phyloP scores from a whole-genome alignment of 2,329 filamentous ascomycete genomes.

The Seiridium unicorne region DNA sequence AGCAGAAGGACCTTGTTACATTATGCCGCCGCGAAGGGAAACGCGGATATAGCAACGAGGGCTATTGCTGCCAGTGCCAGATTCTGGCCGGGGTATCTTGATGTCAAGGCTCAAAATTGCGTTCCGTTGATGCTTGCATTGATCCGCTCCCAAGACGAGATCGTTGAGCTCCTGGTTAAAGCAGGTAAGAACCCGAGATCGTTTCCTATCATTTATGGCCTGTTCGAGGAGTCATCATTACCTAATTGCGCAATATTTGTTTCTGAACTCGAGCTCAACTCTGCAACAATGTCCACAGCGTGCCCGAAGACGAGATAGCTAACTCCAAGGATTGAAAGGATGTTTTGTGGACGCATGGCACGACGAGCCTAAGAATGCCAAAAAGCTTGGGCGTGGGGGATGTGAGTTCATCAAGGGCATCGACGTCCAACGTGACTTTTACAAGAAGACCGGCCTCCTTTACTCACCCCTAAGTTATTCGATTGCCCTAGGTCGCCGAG shows the following conservation, averaged over 20 bases:
- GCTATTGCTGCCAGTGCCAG: background rate
- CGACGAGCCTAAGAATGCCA: background rate
- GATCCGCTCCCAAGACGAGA: background rate
- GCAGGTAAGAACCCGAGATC: too few species aligned
- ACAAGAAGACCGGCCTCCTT: background rate
- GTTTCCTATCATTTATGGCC: too few species aligned
- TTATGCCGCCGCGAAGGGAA: background rate
- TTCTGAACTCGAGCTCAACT: too few species aligned
- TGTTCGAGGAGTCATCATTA: too few species aligned
- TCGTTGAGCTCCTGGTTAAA: background rate
- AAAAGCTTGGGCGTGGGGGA: background rate
- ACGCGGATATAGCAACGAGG: background rate
- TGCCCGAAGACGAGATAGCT: too few species aligned
- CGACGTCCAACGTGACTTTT: background rate
- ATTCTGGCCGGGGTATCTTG: background rate
- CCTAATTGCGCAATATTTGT: too few species aligned
- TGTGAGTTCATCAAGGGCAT: background rate
- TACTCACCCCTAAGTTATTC: background rate
- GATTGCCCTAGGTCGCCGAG: background rate
- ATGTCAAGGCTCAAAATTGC: background rate
- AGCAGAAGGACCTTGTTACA: background rate
- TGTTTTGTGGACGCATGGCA: slow-evolving; percentile 2
- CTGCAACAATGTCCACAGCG: too few species aligned
- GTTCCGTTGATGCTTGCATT: background rate
- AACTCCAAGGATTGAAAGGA: background rate